phyloP scores from a whole-genome alignment of 2,329 filamentous ascomycete genomes.

The Dactylonectria estremocensis region DNA sequence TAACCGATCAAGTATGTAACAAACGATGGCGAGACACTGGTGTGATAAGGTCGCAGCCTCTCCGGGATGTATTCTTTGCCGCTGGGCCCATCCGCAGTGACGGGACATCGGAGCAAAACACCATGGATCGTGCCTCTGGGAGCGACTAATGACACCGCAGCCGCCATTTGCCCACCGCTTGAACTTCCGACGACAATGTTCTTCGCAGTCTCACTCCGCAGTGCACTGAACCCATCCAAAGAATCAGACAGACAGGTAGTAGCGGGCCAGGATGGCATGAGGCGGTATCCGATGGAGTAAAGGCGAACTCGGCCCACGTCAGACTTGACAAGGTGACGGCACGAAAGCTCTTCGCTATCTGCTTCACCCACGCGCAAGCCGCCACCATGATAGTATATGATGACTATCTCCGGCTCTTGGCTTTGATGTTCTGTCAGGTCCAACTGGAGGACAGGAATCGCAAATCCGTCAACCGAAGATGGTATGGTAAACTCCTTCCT shows the following conservation, averaged over 20 bases:
- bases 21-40: conserved; percentile 57
- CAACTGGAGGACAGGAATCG: conserved; percentile 57
- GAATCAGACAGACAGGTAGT: conserved; percentile 60
- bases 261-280: conserved; percentile 59
- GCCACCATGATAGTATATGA: conserved; percentile 66
- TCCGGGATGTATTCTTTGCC: conserved; percentile 56
- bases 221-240: conserved; percentile 53
- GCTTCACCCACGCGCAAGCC: conserved; percentile 64
- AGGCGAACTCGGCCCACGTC: conserved; percentile 50
- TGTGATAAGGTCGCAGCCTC: conserved; percentile 55
- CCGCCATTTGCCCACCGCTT: conserved; percentile 64
- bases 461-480: conserved; percentile 52
- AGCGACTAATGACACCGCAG: conserved; percentile 57
- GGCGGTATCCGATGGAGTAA: conserved; percentile 63
- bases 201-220: conserved; percentile 32
- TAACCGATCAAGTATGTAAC: conserved; percentile 53
- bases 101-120: conserved; percentile 63
- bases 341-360: conserved; percentile 65
- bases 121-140: conserved; percentile 53
- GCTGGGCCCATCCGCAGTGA: conserved; percentile 61
- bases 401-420: conserved; percentile 42
- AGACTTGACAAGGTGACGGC: conserved; percentile 57
- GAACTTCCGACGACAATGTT: conserved; percentile 62
- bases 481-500: conserved; percentile 48
- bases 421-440: conserved; percentile 36